These are phyloP conservation scores for Litsea cubeba DNA, from an alignment of 164 flowering plant species.

Conservation along the genomic window DNA sequence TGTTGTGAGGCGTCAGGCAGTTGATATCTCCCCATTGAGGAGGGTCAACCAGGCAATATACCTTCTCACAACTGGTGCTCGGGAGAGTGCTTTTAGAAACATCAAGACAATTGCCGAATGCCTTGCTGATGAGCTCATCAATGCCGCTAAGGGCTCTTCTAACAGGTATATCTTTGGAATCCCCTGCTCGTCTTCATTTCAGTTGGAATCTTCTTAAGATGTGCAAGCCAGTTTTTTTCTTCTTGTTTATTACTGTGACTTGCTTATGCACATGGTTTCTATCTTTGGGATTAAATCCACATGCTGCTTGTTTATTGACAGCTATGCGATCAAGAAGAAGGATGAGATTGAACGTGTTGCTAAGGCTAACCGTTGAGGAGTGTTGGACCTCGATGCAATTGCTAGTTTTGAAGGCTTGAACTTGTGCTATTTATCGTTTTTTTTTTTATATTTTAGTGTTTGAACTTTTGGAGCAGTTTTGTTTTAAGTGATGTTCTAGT, in stretches of 20 bases:
- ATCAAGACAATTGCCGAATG: constrained; percentile 31
- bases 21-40: constrained; percentile 32
- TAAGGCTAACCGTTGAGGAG: constrained; percentile 26
- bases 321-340: constrained; percentile 33
- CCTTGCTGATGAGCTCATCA: constrained; percentile 32
- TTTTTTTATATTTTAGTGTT: no score
- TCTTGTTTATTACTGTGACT: background rate
- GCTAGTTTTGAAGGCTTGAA: background rate
- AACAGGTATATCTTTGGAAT: constrained; percentile 12
- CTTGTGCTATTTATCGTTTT: no score
- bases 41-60: constrained; percentile 32
- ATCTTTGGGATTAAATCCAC: background rate
- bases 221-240: background rate
- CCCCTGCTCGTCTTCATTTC: background rate
- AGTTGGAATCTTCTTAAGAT: background rate
- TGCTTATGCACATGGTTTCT: background rate
- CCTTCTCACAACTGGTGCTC: constrained; percentile 29
- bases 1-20: constrained; percentile 34
- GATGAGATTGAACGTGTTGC: constrained; percentile 33
- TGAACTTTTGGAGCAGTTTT: background rate
- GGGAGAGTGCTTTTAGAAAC: constrained; percentile 32
- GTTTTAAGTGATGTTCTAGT: background rate
- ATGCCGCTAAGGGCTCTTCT: constrained; percentile 31
- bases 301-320: constrained; percentile 9
- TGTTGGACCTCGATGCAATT: background rate